Conservation (phyloP, 345 rosid species). For the Euphorbia pulcherrima region DNA sequence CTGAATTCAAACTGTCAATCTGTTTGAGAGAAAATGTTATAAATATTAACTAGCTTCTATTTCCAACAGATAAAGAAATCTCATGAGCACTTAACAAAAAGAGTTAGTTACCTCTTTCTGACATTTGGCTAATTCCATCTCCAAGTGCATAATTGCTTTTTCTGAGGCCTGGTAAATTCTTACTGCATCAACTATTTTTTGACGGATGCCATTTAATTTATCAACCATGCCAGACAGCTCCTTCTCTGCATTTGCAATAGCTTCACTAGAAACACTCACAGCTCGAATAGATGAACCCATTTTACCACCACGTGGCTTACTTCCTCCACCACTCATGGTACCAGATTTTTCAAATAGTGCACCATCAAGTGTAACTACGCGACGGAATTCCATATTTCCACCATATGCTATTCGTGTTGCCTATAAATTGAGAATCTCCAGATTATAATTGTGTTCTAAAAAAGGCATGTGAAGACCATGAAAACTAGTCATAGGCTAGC, state of each 20-base stretch:
- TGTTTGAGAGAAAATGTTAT: slow-evolving; percentile 22
- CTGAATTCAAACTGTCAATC: slow-evolving; percentile 78
- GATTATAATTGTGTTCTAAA: not conserved
- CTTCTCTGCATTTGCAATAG: slow-evolving; percentile 58
- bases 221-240: slow-evolving; percentile 60
- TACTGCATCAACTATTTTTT: slow-evolving; percentile 59
- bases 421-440: slow-evolving; percentile 30
- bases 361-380: slow-evolving; percentile 94
- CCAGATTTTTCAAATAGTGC: slow-evolving; percentile 95
- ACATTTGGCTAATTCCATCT: slow-evolving; percentile 88
- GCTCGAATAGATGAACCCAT: slow-evolving; percentile 92
- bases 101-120: slow-evolving; percentile 75
- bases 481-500: not conserved
- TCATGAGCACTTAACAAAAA: not conserved
- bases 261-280: slow-evolving; percentile 67
- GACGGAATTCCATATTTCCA: slow-evolving; percentile 71
- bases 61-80: not conserved
- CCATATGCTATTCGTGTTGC: slow-evolving; percentile 90
- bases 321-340: slow-evolving; percentile 98
- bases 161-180: slow-evolving; percentile 62
- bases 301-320: slow-evolving; percentile 92
- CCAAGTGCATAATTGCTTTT: slow-evolving; percentile 51
- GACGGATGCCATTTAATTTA: slow-evolving; percentile 50
- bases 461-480: too few species aligned
- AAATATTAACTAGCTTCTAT: not conserved